Evolutionary conservation across 2,329 filamentous ascomycete genomes (phyloP).

Genomic region (Xylariaceae sp.): DNA sequence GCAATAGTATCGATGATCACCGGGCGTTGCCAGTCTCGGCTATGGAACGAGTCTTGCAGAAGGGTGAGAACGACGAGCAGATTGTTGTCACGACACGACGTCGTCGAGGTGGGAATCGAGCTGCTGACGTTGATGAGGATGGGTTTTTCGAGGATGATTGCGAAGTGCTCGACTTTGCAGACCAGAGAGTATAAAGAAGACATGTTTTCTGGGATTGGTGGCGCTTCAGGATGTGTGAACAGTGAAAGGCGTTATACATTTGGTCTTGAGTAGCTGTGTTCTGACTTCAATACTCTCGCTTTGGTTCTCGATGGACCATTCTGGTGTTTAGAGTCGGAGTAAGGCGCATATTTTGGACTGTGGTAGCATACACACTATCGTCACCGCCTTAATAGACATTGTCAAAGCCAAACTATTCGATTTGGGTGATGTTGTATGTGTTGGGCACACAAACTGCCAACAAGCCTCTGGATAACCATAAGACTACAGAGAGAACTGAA

Average conservation of each 20-base stretch:
- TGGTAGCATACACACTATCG: too few relatives aligned
- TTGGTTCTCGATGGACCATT: slow-evolving; percentile 16
- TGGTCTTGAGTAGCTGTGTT: background rate
- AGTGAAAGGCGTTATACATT: too few relatives aligned
- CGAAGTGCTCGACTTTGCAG: slow-evolving; percentile 84
- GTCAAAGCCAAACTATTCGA: too few relatives aligned
- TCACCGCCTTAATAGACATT: too few relatives aligned
- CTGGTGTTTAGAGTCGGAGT: slow-evolving; percentile 23
- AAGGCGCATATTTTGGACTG: slow-evolving; percentile 24
- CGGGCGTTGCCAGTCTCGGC: slow-evolving; percentile 59
- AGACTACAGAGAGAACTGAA: too few relatives aligned
- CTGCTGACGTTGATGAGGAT: slow-evolving; percentile 55
- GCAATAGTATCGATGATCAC: slow-evolving; percentile 49
- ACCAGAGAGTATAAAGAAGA: slow-evolving; percentile 62
- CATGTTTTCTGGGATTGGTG: too few relatives aligned
- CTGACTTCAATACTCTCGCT: slow-evolving; percentile 20
- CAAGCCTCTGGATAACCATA: too few relatives aligned
- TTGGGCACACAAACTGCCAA: too few relatives aligned
- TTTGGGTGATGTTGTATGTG: too few relatives aligned
- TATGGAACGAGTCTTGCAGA: slow-evolving; percentile 59
- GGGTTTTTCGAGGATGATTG: slow-evolving; percentile 92
- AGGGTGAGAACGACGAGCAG: slow-evolving; percentile 63
- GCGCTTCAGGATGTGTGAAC: too few relatives aligned
- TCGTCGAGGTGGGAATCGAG: slow-evolving; percentile 54
- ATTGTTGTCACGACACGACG: slow-evolving; percentile 79